phyloP scores from a whole-genome alignment of 208 protist genomes.

The Wallacemonas sp. region DNA sequence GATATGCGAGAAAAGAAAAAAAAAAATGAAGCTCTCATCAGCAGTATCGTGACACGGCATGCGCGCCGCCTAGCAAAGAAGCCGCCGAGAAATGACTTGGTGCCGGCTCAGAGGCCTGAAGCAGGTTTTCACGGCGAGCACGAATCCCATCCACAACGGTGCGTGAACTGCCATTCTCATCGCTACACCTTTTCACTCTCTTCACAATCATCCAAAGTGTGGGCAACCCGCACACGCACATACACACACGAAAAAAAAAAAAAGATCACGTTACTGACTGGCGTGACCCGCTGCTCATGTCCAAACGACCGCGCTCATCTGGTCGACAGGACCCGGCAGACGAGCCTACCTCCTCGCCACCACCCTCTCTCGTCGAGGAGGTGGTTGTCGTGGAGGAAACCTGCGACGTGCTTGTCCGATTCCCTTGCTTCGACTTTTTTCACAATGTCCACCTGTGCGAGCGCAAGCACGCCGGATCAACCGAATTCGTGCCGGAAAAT shows the following conservation, averaged over 20 bases:
- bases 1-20: too few species aligned
- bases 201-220: not conserved
- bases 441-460: conserved; percentile 75
- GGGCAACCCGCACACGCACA: not conserved
- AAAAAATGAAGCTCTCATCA: too few species aligned
- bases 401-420: conserved; percentile 51
- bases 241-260: not conserved
- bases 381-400: conserved; percentile 45
- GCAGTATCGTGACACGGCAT: too few species aligned
- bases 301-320: conserved; percentile 2
- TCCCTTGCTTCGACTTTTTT: conserved; percentile 86
- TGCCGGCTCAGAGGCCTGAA: too few species aligned
- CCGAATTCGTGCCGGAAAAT: conserved; percentile 28
- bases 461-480: not conserved
- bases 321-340: too few species aligned
- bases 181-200: too few species aligned
- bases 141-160: too few species aligned
- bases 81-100: too few species aligned
- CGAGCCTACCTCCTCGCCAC: too few species aligned
- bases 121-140: too few species aligned
- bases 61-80: too few species aligned
- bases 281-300: conserved; percentile 1
- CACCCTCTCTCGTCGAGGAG: conserved; percentile 33
- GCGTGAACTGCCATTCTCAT: too few species aligned
- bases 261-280: not conserved